These are phyloP conservation scores for Avena insularis DNA, from an alignment of 176 grass and related monocot genomes.

Conservation along the genomic window DNA sequence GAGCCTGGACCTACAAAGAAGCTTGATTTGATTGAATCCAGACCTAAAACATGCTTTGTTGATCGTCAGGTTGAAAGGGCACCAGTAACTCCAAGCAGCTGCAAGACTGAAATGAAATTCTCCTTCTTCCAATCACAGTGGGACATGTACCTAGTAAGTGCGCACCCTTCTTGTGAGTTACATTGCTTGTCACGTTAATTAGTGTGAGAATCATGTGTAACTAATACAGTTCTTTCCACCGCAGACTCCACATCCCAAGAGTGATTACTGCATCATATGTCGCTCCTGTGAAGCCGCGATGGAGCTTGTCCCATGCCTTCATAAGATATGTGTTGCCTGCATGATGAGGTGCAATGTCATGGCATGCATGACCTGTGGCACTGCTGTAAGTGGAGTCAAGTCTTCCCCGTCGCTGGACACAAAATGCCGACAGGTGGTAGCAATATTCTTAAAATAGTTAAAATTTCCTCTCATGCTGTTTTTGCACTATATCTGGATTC, in stretches of 20 bases:
- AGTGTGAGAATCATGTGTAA: conserved; percentile 10
- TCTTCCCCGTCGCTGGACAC: conserved; percentile 49
- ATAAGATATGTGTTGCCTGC: conserved; percentile 64
- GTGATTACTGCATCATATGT: conserved; percentile 60
- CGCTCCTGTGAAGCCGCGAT: conserved; percentile 49
- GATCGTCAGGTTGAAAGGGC: conserved; percentile 48
- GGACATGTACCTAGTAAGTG: conserved; percentile 63
- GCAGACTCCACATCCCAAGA: conserved; percentile 52
- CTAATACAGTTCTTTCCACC: conserved; percentile 28
- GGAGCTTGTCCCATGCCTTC: conserved; percentile 63
- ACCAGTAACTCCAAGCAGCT: conserved; percentile 40
- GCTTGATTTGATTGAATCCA: conserved; percentile 42
- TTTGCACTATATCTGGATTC: background rate
- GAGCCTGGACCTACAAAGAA: conserved; percentile 36
- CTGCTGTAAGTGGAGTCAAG: conserved; percentile 54
- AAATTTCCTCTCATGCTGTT: conserved; percentile 9
- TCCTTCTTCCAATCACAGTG: conserved; percentile 69
- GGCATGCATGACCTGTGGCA: conserved; percentile 59
- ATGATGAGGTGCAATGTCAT: conserved; percentile 57
- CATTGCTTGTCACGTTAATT: background rate
- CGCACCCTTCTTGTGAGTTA: conserved; percentile 18
- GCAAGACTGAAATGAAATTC: conserved; percentile 49
- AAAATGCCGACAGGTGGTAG: conserved; percentile 46
- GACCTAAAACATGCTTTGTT: conserved; percentile 43
- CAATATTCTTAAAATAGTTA: conserved; percentile 12